Evolutionary conservation across 1,284 basidiomycete species (phyloP).

Genomic region (Fomes fomentarius): DNA sequence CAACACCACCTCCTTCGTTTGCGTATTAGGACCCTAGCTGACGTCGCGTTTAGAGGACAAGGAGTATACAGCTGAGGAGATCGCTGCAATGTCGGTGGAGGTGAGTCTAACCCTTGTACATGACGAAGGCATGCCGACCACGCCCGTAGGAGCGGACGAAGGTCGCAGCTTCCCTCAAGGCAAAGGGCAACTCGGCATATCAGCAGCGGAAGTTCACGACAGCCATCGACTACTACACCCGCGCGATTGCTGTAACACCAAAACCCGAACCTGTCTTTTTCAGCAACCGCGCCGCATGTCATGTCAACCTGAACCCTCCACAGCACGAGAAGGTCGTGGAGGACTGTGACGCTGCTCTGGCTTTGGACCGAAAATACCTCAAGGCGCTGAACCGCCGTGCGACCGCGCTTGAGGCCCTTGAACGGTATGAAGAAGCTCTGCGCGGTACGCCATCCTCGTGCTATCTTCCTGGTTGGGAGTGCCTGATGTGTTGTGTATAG

Average conservation of each 20-base stretch:
- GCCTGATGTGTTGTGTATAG: constrained; percentile 41
- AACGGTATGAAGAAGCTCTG: constrained; percentile 75
- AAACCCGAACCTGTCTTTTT: constrained; percentile 94
- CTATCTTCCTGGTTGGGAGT: background rate
- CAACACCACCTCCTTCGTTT: too few species aligned
- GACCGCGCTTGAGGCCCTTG: constrained; percentile 82
- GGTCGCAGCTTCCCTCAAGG: constrained; percentile 83
- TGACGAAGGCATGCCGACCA: background rate
- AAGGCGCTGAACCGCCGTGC: constrained; percentile 96
- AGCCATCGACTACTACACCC: constrained; percentile 88
- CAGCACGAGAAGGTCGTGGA: constrained; percentile 85
- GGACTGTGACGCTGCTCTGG: constrained; percentile 91
- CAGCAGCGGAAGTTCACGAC: constrained; percentile 74
- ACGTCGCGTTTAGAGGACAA: constrained; percentile 20
- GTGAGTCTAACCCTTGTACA: constrained; percentile 37
- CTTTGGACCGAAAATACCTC: constrained; percentile 86
- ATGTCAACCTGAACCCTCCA: constrained; percentile 89
- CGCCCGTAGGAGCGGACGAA: constrained; percentile 68
- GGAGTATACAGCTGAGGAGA: constrained; percentile 55
- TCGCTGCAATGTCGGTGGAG: constrained; percentile 59
- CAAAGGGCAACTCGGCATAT: constrained; percentile 90
- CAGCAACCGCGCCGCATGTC: constrained; percentile 98
- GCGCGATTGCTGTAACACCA: constrained; percentile 86
- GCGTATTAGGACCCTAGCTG: too few species aligned
- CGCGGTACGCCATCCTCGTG: constrained; percentile 57